Evolutionary conservation across 257 asterid species (phyloP), one percentile per base, ranked within the genome.

Genomic region (Gynochthodes officinalis): DNA sequence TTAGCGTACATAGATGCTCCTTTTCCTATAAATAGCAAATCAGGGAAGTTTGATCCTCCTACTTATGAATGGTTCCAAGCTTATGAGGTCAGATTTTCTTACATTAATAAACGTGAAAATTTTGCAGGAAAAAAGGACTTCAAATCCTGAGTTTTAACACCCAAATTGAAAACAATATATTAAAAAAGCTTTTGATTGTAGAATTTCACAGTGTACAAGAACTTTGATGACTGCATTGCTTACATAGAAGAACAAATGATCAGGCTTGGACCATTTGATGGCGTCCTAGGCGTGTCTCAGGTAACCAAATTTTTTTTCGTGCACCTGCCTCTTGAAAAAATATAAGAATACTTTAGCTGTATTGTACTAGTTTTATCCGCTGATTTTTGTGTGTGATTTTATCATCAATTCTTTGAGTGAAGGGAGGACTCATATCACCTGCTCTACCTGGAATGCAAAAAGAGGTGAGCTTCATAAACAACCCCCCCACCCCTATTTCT

Each of bases 401-500:
- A 15, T 1, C 18, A 11, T 8, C 23, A 9, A 4, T 2, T 43
- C 61, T 67, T 39, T 40, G 28, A 5, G 2, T 52, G 28, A 69
- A 84, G 88, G 88, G 88, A 2, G 76, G 68, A 42, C 3, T 71
- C 14, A 46, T 84, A 74, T 55, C 80, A 53, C 74, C 85, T 37
- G 80, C 78, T 57, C 69, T 81, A 37, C 84, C 84, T 8, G 85
- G 85, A 23, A 84, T 84, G 83, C 85, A 84, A 39, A 75, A 67
- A 52, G 84, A 81, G 66, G 67, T 55, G 12, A 70, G 16, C 48
- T 19, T 6, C 10, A 10, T 10, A 5, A 69, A 15, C 72, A 44
- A 39, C 3, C 7, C n/a, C n/a, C n/a, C n/a, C n/a, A n/a, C n/a
- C n/a, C n/a, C n/a, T n/a, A n/a, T n/a, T n/a, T n/a, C n/a, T n/a